Evolutionary conservation across 306 rosid species (phyloP), one percentile per base, ranked within the genome.

Genomic region (Coriaria nepalensis): DNA sequence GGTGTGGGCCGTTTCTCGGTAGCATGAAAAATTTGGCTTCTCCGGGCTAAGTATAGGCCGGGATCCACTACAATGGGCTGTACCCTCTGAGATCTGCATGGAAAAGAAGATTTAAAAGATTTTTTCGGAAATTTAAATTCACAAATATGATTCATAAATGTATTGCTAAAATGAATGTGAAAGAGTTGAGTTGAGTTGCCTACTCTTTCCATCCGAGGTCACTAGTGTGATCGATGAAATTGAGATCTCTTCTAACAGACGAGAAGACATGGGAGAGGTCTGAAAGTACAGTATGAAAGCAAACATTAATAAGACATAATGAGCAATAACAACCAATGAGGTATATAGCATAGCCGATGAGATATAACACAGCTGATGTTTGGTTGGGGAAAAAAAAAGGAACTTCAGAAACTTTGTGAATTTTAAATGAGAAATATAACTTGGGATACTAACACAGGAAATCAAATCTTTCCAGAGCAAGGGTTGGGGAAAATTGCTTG

Each of bases 161-260:
- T 8, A 55, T 40, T 52, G 44, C 40, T 7, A 57, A 37, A 70
- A 36, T 45, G 33, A 50, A 56, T 8, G 20, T 33, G 37, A 50
- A 68, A 53, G 55, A 51, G 50, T 53, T 66, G 32, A 35, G 37
- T 45, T 9, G 44, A 46, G 43, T 56, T 51, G 73, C 77, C 59
- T 70, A 90, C 97, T 81, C 87, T 81, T 90, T 90, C 94, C 95
- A 90, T 68, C 94, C 92, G 65, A 85, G 88, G 68, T 90, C 94
- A 46, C 97, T 61, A 15, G 95, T 81, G 70, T 90, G 94, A 57
- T 84, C 94, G 50, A 90, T 71, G 72, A 90, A 84, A 69, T 74
- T 90, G 65, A 81, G 76, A 66, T 81, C 95, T 61, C 97, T 75
- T 47, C 76, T 51, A 33, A 81, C 76, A 13, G 81, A 68, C 33